These are phyloP conservation scores for Schizosaccharomyces octosporus DNA, from an alignment of 805 yeast species.

Conservation along the genomic window DNA sequence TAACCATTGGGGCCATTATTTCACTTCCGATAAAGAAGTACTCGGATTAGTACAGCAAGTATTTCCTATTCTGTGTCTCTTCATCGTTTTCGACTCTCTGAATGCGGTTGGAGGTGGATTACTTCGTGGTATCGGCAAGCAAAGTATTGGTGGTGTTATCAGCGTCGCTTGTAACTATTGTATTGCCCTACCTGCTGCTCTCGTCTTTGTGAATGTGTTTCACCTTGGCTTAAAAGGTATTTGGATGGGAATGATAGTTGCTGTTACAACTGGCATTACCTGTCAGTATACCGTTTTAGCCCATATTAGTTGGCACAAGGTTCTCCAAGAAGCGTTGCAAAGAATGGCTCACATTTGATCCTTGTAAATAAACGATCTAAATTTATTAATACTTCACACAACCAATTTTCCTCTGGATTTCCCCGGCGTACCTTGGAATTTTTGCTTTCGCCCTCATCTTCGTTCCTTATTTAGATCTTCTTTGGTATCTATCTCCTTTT, in stretches of 20 bases:
- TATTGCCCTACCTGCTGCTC: slow-evolving; percentile 51
- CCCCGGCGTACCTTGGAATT: too few relatives aligned
- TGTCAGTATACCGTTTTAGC: background rate
- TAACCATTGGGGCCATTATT: slow-evolving; percentile 27
- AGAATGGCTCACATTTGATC: background rate
- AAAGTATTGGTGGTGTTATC: slow-evolving; percentile 47
- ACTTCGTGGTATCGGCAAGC: slow-evolving; percentile 69
- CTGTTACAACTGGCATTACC: background rate
- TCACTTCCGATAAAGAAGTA: slow-evolving; percentile 37
- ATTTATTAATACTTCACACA: too few relatives aligned
- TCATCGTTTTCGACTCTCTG: slow-evolving; percentile 46
- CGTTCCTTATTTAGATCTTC: too few relatives aligned
- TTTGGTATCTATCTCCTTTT: too few relatives aligned
- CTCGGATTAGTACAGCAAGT: slow-evolving; percentile 24
- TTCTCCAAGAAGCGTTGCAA: background rate
- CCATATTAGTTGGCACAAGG: background rate
- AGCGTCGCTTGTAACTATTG: slow-evolving; percentile 45
- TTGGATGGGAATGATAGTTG: background rate
- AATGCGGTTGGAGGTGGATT: slow-evolving; percentile 61
- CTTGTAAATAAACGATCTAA: too few relatives aligned
- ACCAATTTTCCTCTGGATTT: too few relatives aligned
- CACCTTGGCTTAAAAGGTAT: background rate
- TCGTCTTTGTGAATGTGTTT: slow-evolving; percentile 19
- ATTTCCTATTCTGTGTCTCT: slow-evolving; percentile 36
- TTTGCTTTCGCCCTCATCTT: too few relatives aligned